phyloP scores from a whole-genome alignment of 495 filamentous ascomycete species.

The Trichodelitschia bisporula region DNA sequence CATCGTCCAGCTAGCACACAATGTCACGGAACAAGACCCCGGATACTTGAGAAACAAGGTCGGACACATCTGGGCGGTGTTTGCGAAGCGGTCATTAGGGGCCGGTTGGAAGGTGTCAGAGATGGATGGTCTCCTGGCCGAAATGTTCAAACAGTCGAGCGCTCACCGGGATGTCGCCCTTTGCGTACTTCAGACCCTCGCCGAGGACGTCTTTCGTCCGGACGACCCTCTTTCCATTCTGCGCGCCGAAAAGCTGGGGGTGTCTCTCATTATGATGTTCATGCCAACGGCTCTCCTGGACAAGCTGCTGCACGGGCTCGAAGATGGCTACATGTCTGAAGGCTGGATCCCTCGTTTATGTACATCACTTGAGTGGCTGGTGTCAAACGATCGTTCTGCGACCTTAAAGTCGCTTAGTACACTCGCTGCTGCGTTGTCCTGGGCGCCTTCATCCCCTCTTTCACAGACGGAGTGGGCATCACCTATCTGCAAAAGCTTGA shows the following conservation, averaged over 20 bases:
- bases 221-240: slow-evolving; percentile 70
- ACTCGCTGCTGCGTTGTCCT: slow-evolving; percentile 50
- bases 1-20: slow-evolving; percentile 54
- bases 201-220: slow-evolving; percentile 77
- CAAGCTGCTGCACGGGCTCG: slow-evolving; percentile 29
- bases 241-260: slow-evolving; percentile 60
- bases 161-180: slow-evolving; percentile 10
- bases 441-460: slow-evolving; percentile 68
- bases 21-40: slow-evolving; percentile 47
- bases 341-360: slow-evolving; percentile 71
- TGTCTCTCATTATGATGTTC: slow-evolving; percentile 79
- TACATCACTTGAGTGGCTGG: slow-evolving; percentile 41
- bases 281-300: slow-evolving; percentile 59
- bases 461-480: slow-evolving; percentile 40
- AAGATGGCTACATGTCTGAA: slow-evolving; percentile 48
- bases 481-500: slow-evolving; percentile 45
- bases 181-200: slow-evolving; percentile 63
- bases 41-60: slow-evolving; percentile 77
- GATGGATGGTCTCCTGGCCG: slow-evolving; percentile 69
- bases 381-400: slow-evolving; percentile 33
- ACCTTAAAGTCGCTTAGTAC: slow-evolving; percentile 51
- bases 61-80: slow-evolving; percentile 82
- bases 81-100: slow-evolving; percentile 82
- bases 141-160: slow-evolving; percentile 47
- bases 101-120: slow-evolving; percentile 77